Evolutionary conservation across 345 rosid genomes (phyloP), one percentile per base, ranked within the genome.

Genomic region (Gossypium mustelinum): DNA sequence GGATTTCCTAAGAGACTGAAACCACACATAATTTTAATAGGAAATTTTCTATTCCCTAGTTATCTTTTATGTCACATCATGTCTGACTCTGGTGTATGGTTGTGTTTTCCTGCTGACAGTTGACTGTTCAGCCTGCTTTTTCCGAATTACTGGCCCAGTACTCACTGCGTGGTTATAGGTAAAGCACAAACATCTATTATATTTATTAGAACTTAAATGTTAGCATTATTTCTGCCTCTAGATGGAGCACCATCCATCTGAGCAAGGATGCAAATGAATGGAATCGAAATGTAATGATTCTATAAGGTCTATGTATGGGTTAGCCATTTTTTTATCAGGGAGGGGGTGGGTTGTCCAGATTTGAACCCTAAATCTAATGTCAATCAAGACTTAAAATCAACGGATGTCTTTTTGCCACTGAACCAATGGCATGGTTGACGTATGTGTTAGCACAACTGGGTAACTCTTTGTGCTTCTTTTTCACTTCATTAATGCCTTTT

Each of bases 91-190:
- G 72, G 20, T 60, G 18, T 65, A 51, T 76, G 51, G 52, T 78
- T 74, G 41, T 76, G 59, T 74, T 50, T 73, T 67, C 51, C 51
- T 86, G 72, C 78, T 79, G 75, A 76, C 89, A 94, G 98, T 81
- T 94, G 82, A 87, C 79, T 75, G 73, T 78, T 70, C 96, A 84
- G 81, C 89, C 87, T 83, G 90, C 93, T 72, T 92, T 94, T 82
- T 86, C 90, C 73, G 94, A 91, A 77, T 79, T 95, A 80, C 47
- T 84, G 82, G 86, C 81, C 57, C 91, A 88, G 63, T 94, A 91
- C 76, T 81, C 90, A 34, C 86, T 82, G 76, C 87, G 71, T 63
- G 88, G 91, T 55, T 95, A 91, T 86, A 90, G 98, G 99, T 93
- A 82, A 77, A 76, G 34, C 77, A 45, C 78, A 68, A 27, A 43